Evolutionary conservation across 192 early-diverging fungal genomes (phyloP).

Genomic region (Haplosporangium gracile): DNA sequence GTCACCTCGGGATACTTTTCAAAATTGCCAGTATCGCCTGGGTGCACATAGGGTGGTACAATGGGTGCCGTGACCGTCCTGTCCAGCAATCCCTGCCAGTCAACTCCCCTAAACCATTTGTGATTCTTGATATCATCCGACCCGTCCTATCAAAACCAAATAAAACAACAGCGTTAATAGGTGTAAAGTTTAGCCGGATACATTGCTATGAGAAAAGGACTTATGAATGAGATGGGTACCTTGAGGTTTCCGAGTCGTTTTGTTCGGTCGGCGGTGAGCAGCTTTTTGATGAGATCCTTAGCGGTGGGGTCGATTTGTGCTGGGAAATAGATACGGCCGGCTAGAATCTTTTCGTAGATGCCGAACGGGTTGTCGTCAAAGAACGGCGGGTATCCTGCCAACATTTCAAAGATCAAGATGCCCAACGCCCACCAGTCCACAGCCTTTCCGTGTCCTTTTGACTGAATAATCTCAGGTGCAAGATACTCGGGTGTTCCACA

Average conservation of each 20-base stretch:
- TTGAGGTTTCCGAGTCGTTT: conserved; percentile 95
- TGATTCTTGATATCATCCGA: conserved; percentile 94
- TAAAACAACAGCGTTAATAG: not conserved
- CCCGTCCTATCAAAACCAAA: conserved; percentile 69
- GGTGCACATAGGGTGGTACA: conserved; percentile 86
- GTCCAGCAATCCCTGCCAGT: conserved; percentile 90
- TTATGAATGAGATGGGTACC: conserved; percentile 28
- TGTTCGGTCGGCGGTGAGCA: conserved; percentile 91
- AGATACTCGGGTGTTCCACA: conserved; percentile 99
- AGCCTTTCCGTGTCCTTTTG: conserved; percentile 96
- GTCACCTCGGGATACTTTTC: conserved; percentile 94
- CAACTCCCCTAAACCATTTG: conserved; percentile 93
- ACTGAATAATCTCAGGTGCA: conserved; percentile 97
- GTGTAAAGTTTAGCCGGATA: too few species aligned
- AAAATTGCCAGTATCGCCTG: conserved; percentile 98
- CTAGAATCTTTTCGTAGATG: conserved; percentile 99
- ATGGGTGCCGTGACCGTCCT: conserved; percentile 89
- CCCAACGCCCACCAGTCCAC: conserved; percentile 99
- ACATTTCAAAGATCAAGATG: conserved; percentile 98
- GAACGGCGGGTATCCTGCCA: conserved; percentile 97
- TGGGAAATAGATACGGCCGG: conserved; percentile 91
- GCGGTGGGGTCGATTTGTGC: conserved; percentile 87
- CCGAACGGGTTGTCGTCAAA: conserved; percentile 98
- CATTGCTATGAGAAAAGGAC: too few species aligned
- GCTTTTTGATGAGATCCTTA: conserved; percentile 91